Evolutionary conservation across 2,329 filamentous ascomycete genomes (phyloP), one percentile per base, ranked within the genome.

Genomic region (Achaetomium macrosporum): DNA sequence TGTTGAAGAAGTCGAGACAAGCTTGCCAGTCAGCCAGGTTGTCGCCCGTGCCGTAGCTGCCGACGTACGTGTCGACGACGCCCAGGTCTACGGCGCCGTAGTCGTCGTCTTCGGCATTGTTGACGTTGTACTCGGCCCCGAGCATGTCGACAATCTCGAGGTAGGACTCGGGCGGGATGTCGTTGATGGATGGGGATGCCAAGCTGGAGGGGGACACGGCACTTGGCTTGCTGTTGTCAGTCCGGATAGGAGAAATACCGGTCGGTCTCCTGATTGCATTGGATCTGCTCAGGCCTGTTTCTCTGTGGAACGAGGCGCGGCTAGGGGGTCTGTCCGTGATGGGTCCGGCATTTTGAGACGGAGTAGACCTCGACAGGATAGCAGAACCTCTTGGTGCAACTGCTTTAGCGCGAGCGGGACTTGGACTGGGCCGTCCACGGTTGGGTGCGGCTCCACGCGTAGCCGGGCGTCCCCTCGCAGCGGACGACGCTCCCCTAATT

Each of bases 31-130:
- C 45, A 4, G 17, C 9, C 9, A 47, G 35, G 25, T 11, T 56
- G 45, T 58, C 39, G 30, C 60, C 59, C 5, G 50, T 30, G 48
- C 59, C 58, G 50, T 54, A 59, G 54, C 56, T 56, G 30, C 56
- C 56, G 7, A 60, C 11, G 39, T 53, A 55, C 4, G 56, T 53
- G 50, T 62, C 60, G 33, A 62, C 25, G 20, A 57, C 37, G n/a
- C 19, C 29, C 20, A 50, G 36, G 43, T 57, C 42, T 13, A 49
- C 31, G 17, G 55, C 53, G 13, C 57, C 54, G 49, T 58, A 62
- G 41, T 62, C 58, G 43, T 53, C 43, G 35, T 62, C 60, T 39
- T 53, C 31, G 4, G 42, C 40, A 19, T 41, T 30, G 13, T 43
- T 16, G n/a, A 37, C 41, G 15, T 48, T 8, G 50, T 50, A 51